Percentiles rank a stretch among this genome's conserved stretches.
These are phyloP conservation scores for Puya raimondii DNA, from an alignment of 176 grass and related monocot species.

Conservation along the genomic window DNA sequence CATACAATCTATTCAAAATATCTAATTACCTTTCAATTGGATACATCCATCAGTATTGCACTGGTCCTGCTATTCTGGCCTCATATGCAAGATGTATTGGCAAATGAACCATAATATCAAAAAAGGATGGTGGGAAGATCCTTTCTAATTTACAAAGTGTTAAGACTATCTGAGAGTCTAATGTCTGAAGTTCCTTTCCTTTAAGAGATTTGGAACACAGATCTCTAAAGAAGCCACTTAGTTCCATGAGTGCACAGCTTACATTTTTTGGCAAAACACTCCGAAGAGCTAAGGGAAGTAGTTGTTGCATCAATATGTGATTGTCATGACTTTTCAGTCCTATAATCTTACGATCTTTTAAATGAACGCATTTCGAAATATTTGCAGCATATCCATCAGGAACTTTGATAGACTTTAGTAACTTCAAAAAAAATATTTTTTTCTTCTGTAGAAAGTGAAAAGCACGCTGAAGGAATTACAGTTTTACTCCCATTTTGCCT, in stretches of 20 bases:
- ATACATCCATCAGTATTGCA: background rate
- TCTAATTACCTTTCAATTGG: constrained; percentile 11
- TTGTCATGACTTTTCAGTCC: background rate
- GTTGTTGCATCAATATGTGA: background rate
- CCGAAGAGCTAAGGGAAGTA: background rate
- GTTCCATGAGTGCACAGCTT: background rate
- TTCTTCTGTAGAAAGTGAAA: background rate
- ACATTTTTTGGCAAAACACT: background rate
- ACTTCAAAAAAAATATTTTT: background rate
- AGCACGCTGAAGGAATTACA: background rate
- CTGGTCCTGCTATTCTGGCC: background rate
- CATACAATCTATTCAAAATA: too few species aligned
- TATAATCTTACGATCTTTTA: background rate
- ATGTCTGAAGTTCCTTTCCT: background rate
- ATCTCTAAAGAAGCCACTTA: background rate
- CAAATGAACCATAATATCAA: background rate
- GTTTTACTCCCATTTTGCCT: background rate
- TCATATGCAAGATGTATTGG: background rate
- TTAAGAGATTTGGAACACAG: background rate
- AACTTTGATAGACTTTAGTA: background rate
- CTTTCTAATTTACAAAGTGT: background rate
- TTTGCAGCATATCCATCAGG: background rate
- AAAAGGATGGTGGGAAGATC: too few species aligned
- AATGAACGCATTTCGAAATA: background rate
- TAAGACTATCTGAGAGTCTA: background rate